Evolutionary conservation across 2,329 filamentous ascomycete genomes (phyloP), one percentile per base, ranked within the genome.

Genomic region (Phaeophleospora eucalypticola): DNA sequence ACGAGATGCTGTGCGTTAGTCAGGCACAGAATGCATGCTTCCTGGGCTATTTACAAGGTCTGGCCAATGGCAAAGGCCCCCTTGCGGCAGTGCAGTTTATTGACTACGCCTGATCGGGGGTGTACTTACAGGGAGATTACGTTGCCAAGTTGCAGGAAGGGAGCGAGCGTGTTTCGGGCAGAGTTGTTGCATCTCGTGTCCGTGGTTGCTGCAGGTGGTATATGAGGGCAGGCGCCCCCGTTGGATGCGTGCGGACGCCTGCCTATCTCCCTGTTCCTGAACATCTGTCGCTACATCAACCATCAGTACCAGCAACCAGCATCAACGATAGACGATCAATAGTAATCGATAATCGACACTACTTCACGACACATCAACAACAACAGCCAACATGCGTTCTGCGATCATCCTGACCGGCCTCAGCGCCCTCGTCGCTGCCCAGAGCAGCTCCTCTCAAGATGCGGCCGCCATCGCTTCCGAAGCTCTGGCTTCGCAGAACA

Each of bases 341-440:
- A 8, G 7, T 19, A 16, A 18, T 37, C 36, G 36, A 37, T 37
- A 16, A n/a, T n/a, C n/a, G n/a, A n/a, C 36, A 37, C 15, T 4
- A 19, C 36, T 19, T 12, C 4, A 18, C 41, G 16, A 37, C 3
- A 10, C 15, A 37, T 18, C 18, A 36, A 20, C n/a, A 6, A 29
- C 36, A 18, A 21, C 24, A 19, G 21, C 29, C 42, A 57, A 43
- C 17, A 60, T 60, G 58, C 58, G 55, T 47, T 43, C 48, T 36
- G 39, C 47, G 44, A 41, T 60, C 48, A 36, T 59, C 47, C 37
- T 58, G 45, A 36, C 49, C 43, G 49, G 49, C 50, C 52, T 60
- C 36, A 47, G 50, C 43, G 53, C 53, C 52, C 39, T 56, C 40
- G 54, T 45, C 36, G 42, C 48, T 38, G 56, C 58, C 27, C 52